Percentiles rank a stretch among this genome's conserved stretches.
Evolutionary conservation across 768 basidiomycete species (phyloP).

Genomic region (Vararia minispora): DNA sequence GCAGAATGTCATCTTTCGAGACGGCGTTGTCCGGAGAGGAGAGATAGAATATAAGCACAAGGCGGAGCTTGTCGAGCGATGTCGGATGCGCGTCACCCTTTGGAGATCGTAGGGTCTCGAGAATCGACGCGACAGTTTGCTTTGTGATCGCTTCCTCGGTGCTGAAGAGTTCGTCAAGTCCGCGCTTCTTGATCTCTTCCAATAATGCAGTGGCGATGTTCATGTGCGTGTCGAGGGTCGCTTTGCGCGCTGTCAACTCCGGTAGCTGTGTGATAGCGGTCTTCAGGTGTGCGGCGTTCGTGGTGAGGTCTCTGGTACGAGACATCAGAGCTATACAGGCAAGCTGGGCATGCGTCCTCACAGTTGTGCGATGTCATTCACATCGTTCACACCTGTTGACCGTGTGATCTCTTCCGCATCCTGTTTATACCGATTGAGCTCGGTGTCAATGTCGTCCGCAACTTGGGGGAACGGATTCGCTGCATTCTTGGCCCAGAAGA

Average conservation of each 20-base stretch:
- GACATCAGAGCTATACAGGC: conserved; percentile 1
- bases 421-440: conserved; percentile 86
- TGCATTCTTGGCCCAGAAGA: conserved; percentile 97
- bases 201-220: conserved; percentile 94
- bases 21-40: conserved; percentile 73
- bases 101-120: conserved; percentile 76
- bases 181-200: conserved; percentile 90
- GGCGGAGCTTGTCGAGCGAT: conserved; percentile 79
- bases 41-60: conserved; percentile 92
- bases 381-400: conserved; percentile 91
- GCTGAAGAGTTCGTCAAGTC: conserved; percentile 95
- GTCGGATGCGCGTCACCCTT: conserved; percentile 57
- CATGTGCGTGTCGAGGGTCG: conserved; percentile 97
- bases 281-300: conserved; percentile 91
- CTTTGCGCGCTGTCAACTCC: conserved; percentile 92
- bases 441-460: conserved; percentile 91
- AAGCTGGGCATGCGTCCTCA: conserved; percentile 28
- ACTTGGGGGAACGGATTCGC: conserved; percentile 97
- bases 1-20: conserved; percentile 78
- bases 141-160: conserved; percentile 85
- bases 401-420: conserved; percentile 96
- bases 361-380: conserved; percentile 93
- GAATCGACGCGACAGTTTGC: conserved; percentile 73
- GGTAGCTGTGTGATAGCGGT: conserved; percentile 96
- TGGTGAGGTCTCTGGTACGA: conserved; percentile 62